Evolutionary conservation across 805 yeast genomes (phyloP).

Genomic region (Clavispora fructus): DNA sequence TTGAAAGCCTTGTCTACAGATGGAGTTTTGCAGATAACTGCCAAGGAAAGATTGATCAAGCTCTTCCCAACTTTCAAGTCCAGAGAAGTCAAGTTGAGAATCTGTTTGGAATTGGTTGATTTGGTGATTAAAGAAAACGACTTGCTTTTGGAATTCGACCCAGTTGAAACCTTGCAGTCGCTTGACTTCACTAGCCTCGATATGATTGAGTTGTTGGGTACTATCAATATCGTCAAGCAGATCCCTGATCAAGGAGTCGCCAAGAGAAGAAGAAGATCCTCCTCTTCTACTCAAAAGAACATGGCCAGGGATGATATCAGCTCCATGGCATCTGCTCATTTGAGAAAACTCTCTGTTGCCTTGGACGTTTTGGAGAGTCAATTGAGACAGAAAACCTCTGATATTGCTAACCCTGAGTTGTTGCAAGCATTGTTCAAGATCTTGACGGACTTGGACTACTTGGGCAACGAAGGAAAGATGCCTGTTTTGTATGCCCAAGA

Average conservation of each 20-base stretch:
- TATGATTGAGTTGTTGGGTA: constrained; percentile 54
- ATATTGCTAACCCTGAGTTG: constrained; percentile 39
- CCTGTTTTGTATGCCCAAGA: constrained; percentile 92
- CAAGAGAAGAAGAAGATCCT: constrained; percentile 78
- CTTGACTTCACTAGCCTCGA: constrained; percentile 50
- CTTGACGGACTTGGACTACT: constrained; percentile 70
- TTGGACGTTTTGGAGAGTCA: constrained; percentile 70
- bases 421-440: constrained; percentile 53
- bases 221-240: constrained; percentile 50
- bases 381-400: constrained; percentile 28
- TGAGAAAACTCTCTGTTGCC: constrained; percentile 70
- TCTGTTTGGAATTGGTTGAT: constrained; percentile 46
- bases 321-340: constrained; percentile 69
- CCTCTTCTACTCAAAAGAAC: constrained; percentile 71
- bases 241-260: constrained; percentile 48
- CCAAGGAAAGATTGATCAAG: constrained; percentile 47
- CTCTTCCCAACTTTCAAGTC: constrained; percentile 52
- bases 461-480: constrained; percentile 85
- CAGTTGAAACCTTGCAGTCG: constrained; percentile 46
- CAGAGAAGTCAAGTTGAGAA: constrained; percentile 48
- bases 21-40: constrained; percentile 34
- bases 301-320: constrained; percentile 67
- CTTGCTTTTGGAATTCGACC: constrained; percentile 25
- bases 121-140: constrained; percentile 47
- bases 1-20: constrained; percentile 38